Base-by-base conservation (phyloP, 129 eudicot genomes). In the Cynara cardunculus region DNA sequence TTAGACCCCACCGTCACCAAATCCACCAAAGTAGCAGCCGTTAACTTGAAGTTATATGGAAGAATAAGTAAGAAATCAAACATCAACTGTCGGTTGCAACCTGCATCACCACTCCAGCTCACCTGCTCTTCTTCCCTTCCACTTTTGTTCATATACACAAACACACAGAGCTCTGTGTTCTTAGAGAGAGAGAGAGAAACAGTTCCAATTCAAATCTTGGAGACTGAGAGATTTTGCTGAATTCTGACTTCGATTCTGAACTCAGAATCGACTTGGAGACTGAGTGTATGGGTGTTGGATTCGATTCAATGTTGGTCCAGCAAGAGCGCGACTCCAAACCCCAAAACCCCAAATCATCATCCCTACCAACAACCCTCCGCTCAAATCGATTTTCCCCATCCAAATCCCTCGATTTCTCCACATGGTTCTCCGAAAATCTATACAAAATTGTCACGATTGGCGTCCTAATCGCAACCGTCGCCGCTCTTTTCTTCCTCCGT, bases 381-480 rank as follows among this genome's bases (percentile, higher is more conserved):
- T 6, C 84, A 8, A 64, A 67, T 75, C 87, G 91, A 18, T 83
- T 77, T 49, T 78, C 79, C 11, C 75, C 80, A 16, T 65, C 93
- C 28, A 94, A 94, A 83, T 84, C 84, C 65, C 94, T 91, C 2
- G 96, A 94, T 86, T 92, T 90, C 49, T 84, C 96, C 76, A 88
- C 98, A 77, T 90, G 97, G 97, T 87, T 86, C 8, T 89, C 90
- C 56, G 96, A 94, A 14, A 92, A 92, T 80, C 84, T 89, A 1
- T 90, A 89, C 90, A 94, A 86, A 73, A 86, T 92, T 61, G 78
- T 94, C 32, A 67, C 91, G 2, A 72, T 92, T 31, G 67, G 70
- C 13, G 76, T 86, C 34, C 78, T 94, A 1, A 75, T 94, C 72
- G 53, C 83, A 62, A 89, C 94, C 53, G 92, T 90, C 70, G 96